Percentiles rank a stretch among this genome's conserved stretches.
Evolutionary conservation across 495 filamentous ascomycete species (phyloP).

Genomic region (Sabuloglossum arenarium): DNA sequence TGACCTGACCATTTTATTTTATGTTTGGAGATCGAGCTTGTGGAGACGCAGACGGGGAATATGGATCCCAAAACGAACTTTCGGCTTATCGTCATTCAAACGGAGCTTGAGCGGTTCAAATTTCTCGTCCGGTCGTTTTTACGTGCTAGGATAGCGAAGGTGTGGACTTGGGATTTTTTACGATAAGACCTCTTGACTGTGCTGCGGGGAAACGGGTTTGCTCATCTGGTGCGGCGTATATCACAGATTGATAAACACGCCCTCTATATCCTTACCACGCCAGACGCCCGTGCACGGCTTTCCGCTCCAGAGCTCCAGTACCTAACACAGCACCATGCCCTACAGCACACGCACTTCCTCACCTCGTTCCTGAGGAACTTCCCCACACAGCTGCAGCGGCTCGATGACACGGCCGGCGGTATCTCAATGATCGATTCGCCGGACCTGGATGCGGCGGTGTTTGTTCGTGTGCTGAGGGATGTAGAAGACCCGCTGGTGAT

Average conservation of each 20-base stretch:
- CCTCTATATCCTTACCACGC: slow-evolving; percentile 34
- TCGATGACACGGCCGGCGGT: slow-evolving; percentile 79
- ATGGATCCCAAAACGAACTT: slow-evolving; percentile 81
- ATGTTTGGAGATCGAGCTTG: slow-evolving; percentile 21
- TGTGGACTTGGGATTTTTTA: no score
- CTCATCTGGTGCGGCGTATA: slow-evolving; percentile 11
- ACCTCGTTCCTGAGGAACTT: slow-evolving; percentile 66
- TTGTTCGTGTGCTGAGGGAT: slow-evolving; percentile 50
- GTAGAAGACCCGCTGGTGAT: slow-evolving; percentile 30
- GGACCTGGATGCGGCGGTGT: slow-evolving; percentile 62
- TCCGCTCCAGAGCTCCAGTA: slow-evolving; percentile 58
- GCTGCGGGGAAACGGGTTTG: slow-evolving; percentile 9
- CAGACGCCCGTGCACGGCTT: slow-evolving; percentile 27
- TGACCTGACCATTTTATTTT: background rate
- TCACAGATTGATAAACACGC: slow-evolving; percentile 46
- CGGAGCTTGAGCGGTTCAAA: slow-evolving; percentile 84
- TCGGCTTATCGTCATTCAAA: slow-evolving; percentile 82
- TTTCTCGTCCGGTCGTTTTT: slow-evolving; percentile 74
- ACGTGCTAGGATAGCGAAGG: slow-evolving; percentile 69
- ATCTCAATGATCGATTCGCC: slow-evolving; percentile 83
- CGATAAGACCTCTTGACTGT: slow-evolving; percentile 25
- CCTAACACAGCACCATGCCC: slow-evolving; percentile 55
- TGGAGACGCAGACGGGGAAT: slow-evolving; percentile 31
- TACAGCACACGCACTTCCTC: slow-evolving; percentile 65
- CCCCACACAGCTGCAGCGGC: slow-evolving; percentile 46